Conservation (phyloP, 257 asterid genomes). For the Salvia rosmarinus region DNA sequence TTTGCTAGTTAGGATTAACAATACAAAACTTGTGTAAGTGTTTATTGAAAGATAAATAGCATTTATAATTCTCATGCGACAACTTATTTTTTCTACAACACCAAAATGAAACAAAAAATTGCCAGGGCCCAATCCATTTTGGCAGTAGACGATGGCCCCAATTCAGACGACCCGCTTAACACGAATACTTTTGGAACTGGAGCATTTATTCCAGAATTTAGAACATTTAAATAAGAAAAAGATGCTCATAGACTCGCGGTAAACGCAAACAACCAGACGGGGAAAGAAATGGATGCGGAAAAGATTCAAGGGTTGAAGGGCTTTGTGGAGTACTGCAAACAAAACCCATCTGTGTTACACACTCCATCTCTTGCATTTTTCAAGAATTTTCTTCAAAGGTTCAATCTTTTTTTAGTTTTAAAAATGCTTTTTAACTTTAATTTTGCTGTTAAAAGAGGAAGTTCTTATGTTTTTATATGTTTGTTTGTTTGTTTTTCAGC, state of each 20-base stretch:
- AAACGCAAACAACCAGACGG: not conserved
- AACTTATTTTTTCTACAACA: no score
- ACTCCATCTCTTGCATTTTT: conserved; percentile 58
- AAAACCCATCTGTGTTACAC: conserved; percentile 53
- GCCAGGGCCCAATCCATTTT: no score
- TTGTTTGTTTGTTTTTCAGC: conserved; percentile 35
- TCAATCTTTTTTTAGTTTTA: not conserved
- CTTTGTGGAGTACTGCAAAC: conserved; percentile 52
- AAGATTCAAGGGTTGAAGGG: conserved; percentile 51
- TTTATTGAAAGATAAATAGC: no score
- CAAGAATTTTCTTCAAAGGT: conserved; percentile 70
- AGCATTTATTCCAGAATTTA: conserved; percentile 9
- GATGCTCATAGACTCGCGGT: not conserved
- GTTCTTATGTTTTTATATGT: not conserved
- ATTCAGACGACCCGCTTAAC: not conserved
- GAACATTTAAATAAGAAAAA: not conserved
- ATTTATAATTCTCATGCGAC: no score
- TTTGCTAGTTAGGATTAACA: no score
- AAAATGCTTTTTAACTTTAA: not conserved
- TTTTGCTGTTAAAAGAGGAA: not conserved
- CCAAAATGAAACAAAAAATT: no score
- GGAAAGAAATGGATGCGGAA: conserved; percentile 46
- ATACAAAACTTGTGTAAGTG: no score
- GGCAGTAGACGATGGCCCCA: not conserved
- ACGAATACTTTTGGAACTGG: conserved; percentile 18